Base-by-base conservation (phyloP, 768 basidiomycete species). In the Paxillus rubicundulus region DNA sequence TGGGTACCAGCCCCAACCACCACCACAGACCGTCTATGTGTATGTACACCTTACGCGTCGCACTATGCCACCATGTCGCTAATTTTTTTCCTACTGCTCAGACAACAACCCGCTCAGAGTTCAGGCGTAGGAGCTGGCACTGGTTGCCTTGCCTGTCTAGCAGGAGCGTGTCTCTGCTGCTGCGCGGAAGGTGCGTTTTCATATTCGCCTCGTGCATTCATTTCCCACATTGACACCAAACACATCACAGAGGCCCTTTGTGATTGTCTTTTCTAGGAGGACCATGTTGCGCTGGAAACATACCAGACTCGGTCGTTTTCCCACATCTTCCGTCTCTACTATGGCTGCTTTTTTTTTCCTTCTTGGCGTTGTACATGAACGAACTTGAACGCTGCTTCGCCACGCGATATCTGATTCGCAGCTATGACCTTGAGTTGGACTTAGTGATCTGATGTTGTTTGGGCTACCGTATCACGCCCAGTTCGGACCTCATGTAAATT, bases 11-110 rank as follows among this genome's bases (percentile, higher is more conserved):
- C 80, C 81, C 14, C 81, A 86, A 57, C 85, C 83, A 16, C 84
- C 82, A n/a, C 89, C 90, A 16, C 89, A 92, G 66, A 84, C 86
- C 0, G 84, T 92, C 47, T 87, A 89, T 63, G 86, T 90, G 89
- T 90, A 63, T 58, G 87, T 77, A 33, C 33, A 17, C 7, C 18
- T 30, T 43, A 16, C 2, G 5, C 5, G 32, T 8, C 17, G 4
- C 14, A 34, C 38, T 32, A 32, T 45, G 24, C 24, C 30, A 17
- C 34, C 54, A 56, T 32, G 39, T 47, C 40, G 21, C 33, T 41
- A 24, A 24, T 24, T 24, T 24, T 24, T 24, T 24, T 24, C 8
- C 9, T 27, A 50, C n/a, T 42, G 18, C 20, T 13, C 43, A 78
- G 76, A 44, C 77, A 76, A 65, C 77, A 78, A 58, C 70, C 69